phyloP scores from a whole-genome alignment of 2,329 filamentous ascomycete genomes.

The Ophiostoma tasmaniense region DNA sequence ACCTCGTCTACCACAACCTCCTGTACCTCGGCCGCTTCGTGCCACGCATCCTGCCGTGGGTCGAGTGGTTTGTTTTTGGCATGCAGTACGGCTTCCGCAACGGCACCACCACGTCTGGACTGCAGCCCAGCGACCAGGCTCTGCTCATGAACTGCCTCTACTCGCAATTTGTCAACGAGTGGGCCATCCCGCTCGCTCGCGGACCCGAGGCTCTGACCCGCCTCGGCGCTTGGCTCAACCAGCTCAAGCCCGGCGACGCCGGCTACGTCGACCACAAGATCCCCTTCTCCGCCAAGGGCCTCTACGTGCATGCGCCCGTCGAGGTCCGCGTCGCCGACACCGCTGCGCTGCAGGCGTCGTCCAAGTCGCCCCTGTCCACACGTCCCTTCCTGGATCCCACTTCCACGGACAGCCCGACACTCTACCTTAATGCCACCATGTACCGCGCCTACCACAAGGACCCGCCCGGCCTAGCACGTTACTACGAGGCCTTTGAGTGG shows the following conservation, averaged over 20 bases:
- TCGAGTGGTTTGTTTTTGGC: conserved; percentile 95
- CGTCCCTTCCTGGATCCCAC: conserved; percentile 53
- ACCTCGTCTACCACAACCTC: conserved; percentile 85
- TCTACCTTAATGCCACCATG: conserved; percentile 74
- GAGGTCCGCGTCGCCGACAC: conserved; percentile 70
- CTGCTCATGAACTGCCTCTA: conserved; percentile 96
- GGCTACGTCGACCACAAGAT: conserved; percentile 54
- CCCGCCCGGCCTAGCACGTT: conserved; percentile 58
- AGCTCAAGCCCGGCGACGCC: conserved; percentile 46
- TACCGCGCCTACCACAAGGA: conserved; percentile 66
- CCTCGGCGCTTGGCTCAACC: conserved; percentile 78
- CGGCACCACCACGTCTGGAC: conserved; percentile 56
- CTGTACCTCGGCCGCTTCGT: conserved; percentile 71
- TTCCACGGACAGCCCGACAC: conserved; percentile 50
- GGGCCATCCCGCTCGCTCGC: conserved; percentile 78
- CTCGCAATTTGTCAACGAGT: conserved; percentile 98
- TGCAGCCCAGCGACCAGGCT: conserved; percentile 71
- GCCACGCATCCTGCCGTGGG: conserved; percentile 71
- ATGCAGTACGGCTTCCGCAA: conserved; percentile 84
- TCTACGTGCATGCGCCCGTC: conserved; percentile 70
- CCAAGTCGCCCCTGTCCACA: conserved; percentile 18
- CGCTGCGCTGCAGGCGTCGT: conserved; percentile 28
- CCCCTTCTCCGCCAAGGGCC: conserved; percentile 57
- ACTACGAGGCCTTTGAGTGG: conserved; percentile 75
- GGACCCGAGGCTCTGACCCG: conserved; percentile 81